Base-by-base conservation (phyloP, 2,329 filamentous ascomycete species). In the Neonectria punicea region DNA sequence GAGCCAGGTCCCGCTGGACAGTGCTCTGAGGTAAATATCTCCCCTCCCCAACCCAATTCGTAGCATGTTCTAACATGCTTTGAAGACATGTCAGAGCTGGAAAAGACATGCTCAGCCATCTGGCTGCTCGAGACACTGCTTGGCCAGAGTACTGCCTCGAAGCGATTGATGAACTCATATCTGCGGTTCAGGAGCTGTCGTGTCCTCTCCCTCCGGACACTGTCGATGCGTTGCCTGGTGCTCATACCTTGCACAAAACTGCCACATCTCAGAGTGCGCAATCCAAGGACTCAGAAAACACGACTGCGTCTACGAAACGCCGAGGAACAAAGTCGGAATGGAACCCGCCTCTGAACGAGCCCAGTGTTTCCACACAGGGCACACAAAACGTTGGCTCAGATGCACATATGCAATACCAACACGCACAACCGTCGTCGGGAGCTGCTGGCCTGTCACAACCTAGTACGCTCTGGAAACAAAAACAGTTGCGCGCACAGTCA, bases 1-100 rank as follows among this genome's bases (percentile, higher is more conserved):
- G 64, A 77, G 78, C 1, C 79, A 85, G 34, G 73, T 85, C 4
- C 76, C 81, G 0, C 64, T 78, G 0, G 61, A 74, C 0, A 78
- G 78, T 14, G 81, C 81, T 0, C 66, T 80, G 4, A 81, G 80
- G 79, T 84, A 79, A 57, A 18, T 13, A 9, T 13, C 7, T 3
- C 2, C 20, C 7, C 22, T 22, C 22, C 22, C 22, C 20, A 20
- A 8, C 1, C 6, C 1, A 14, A 4, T 14, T 20, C 5, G 3
- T 39, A 18, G 46, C 63, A 5, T 61, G 28, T 28, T 11, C 16
- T 28, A 10, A 13, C 3, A 20, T 3, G 5, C 11, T 28, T 18
- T 18, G 7, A 41, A 78, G 76, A 22, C 71, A 78, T 11, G 74
- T 76, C 6, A 67, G 71, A 30, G 72, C 74, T 13, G 73, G 76